These are phyloP conservation scores for Pyrenophora teres DNA, from an alignment of 2,329 filamentous ascomycete species.

Conservation along the genomic window DNA sequence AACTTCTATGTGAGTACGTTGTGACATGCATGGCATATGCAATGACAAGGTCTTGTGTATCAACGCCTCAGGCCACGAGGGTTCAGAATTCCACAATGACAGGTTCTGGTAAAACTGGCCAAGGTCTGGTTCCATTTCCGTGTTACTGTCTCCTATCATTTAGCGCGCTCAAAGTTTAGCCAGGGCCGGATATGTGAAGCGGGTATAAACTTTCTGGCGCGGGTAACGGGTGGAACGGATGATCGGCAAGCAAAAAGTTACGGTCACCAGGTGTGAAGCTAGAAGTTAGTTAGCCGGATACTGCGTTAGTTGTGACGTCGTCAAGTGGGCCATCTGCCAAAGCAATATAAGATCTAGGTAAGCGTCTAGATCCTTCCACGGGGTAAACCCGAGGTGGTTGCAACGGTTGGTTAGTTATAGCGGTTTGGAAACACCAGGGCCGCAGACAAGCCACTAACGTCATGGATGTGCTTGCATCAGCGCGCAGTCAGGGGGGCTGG, in stretches of 20 bases:
- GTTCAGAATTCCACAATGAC: too few relatives aligned
- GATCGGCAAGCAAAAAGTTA: neutral
- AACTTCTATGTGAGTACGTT: neutral
- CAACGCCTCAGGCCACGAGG: too few relatives aligned
- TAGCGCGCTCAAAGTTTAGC: neutral
- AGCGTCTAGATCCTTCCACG: neutral
- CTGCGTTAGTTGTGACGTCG: conserved; percentile 7
- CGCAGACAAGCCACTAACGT: neutral
- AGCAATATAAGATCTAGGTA: neutral
- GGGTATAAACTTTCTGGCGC: conserved; percentile 1
- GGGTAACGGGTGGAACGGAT: neutral
- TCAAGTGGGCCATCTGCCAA: neutral
- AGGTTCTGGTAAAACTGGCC: neutral
- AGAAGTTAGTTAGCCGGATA: neutral
- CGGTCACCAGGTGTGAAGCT: neutral
- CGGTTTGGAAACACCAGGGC: neutral
- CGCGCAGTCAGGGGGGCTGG: too few relatives aligned
- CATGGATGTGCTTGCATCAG: too few relatives aligned
- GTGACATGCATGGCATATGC: neutral
- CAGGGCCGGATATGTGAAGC: neutral
- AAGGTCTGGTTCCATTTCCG: neutral
- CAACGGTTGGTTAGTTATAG: neutral
- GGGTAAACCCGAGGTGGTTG: neutral
- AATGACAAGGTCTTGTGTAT: too few relatives aligned
- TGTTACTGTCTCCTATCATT: neutral